Base-by-base conservation (phyloP, 345 rosid species). In the Gossypium thurberi region DNA sequence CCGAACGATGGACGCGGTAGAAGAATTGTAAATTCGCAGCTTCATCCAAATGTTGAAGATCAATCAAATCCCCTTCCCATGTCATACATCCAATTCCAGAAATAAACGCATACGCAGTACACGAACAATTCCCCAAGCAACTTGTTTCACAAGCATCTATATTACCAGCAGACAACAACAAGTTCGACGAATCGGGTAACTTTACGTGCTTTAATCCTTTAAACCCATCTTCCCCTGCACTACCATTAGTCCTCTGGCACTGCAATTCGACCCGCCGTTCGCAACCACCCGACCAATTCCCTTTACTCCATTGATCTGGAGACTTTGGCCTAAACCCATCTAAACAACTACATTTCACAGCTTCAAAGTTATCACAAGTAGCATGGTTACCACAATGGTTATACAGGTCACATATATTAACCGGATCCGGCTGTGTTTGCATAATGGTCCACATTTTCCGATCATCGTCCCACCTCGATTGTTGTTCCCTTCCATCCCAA, bases 301-400 rank as follows among this genome's bases (percentile, higher is more conserved):
- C 84, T 15, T 13, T 10, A 2, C 28, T 74, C 90, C 87, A 87
- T 44, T 71, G 81, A 65, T 75, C 78, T 3, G 1, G 11, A 72
- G 71, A 18, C 44, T 13, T 77, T 0, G 86, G 85, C 43, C 25
- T 77, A 74, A 85, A 93, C 1, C 97, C 97, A 10, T 81, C 40
- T 79, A 88, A 64, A 80, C 97, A 89, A 9, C 74, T 74, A 70
- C 98, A 91, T 46, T 72, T 86, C 0, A 75, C 66, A 58, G 81
- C 26, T 0, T 71, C 61, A 0, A 62, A 64, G 6, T 25, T 47
- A 52, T 81, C 74, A 69, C 98, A 93, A 2, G 86, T 74, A 9
- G 89, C 94, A 63, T 88, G 87, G 62, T 80, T 74, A 21, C 98
- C 98, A 70, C 98, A 93, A 25, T 79, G 80, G 50, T 93, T 91